A percentile compares a stretch with the other conserved stretches of the same genome.
Evolutionary conservation across 768 basidiomycete genomes (phyloP).

Genomic region (Lactarius sanguifluus): DNA sequence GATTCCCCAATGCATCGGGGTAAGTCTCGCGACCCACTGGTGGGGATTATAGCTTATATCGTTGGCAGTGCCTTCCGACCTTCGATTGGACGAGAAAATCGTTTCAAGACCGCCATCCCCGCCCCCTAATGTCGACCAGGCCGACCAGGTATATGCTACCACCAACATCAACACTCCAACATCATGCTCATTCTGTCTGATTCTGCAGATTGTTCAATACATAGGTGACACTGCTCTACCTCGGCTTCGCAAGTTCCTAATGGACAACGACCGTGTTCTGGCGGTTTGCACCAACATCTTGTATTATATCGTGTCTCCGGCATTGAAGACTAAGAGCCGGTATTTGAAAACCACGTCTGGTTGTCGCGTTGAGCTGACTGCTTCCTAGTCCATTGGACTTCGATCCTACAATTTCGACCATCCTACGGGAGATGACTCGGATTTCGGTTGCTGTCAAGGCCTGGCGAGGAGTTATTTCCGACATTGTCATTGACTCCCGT

Average conservation of each 20-base stretch:
- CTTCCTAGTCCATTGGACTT: constrained; percentile 73
- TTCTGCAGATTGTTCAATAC: constrained; percentile 63
- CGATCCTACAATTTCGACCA: constrained; percentile 61
- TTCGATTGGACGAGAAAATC: constrained; percentile 61
- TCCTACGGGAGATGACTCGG: constrained; percentile 76
- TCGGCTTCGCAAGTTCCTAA: constrained; percentile 70
- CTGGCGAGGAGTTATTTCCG: constrained; percentile 79
- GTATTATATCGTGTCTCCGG: constrained; percentile 79
- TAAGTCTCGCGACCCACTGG: constrained; percentile 33
- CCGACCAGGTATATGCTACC: constrained; percentile 44
- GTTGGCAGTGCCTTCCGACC: constrained; percentile 35
- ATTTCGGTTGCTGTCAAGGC: constrained; percentile 76
- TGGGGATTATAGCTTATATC: constrained; percentile 3
- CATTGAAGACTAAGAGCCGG: constrained; percentile 76
- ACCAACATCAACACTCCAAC: neutral
- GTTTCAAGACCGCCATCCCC: constrained; percentile 46
- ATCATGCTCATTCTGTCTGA: neutral
- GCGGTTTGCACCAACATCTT: constrained; percentile 80
- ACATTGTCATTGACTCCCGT: constrained; percentile 81
- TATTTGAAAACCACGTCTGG: constrained; percentile 33
- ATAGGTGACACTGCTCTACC: constrained; percentile 70
- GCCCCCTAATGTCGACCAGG: constrained; percentile 41
- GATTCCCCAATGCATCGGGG: constrained; percentile 67
- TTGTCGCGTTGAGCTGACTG: constrained; percentile 20
- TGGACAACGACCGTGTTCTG: constrained; percentile 81